Evolutionary conservation across 2,329 filamentous ascomycete species (phyloP), one percentile per base, ranked within the genome.

Genomic region (Basipetospora sp.): DNA sequence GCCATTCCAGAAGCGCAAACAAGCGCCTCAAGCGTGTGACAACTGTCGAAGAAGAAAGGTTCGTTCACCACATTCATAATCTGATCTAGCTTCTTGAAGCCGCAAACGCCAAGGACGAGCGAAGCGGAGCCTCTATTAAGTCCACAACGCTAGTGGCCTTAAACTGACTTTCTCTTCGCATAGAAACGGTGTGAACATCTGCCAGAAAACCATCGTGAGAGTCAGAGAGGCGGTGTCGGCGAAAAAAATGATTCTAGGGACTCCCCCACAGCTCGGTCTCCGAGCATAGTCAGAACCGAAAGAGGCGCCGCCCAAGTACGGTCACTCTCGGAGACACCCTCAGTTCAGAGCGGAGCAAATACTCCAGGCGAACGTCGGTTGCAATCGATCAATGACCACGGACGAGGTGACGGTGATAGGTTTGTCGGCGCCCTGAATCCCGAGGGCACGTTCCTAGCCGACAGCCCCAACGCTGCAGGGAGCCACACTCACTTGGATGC

Each of bases 391-490:
- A 34, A 14, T 17, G 32, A 33, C 16, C 41, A 33, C 8, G 33
- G 35, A 22, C 31, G 26, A 16, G 36, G 41, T 20, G 14, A 43
- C 5, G 39, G 41, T 25, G 25, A 29, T 17, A 39, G 32, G 35
- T 47, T 47, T 16, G 44, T 47, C 15, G 44, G 44, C 6, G 43
- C 47, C 29, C 25, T 47, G 4, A 44, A 43, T 20, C 46, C 46
- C 3, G 44, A 47, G 19, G 42, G 42, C 3, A 41, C 45, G 1
- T 47, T 47, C 31, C 38, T 47, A 4, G 42, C 42, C 11, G 42
- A 44, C n/a, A 31, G 36, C 4, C 30, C 27, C 9, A 27, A 15
- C 8, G 38, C 43, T 10, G 34, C 25, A 6, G 40, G 36, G 10
- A 40, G 43, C 1, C 42, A 43, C 11, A 38, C 42, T 13, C 29